Evolutionary conservation across 2,329 filamentous ascomycete genomes (phyloP).

Genomic region (Emericellopsis atlantica): DNA sequence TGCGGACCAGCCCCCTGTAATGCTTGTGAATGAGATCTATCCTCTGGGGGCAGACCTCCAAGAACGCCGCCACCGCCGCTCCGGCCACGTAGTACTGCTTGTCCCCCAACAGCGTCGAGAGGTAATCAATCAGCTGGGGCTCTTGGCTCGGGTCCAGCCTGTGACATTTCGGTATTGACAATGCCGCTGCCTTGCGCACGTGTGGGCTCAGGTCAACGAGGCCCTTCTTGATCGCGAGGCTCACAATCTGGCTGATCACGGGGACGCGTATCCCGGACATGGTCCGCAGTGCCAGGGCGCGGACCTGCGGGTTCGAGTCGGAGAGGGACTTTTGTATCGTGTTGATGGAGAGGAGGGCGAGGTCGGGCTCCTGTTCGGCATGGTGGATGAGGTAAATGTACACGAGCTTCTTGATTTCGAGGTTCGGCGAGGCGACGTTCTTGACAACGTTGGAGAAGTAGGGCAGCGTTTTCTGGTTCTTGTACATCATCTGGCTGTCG

Average conservation of each 20-base stretch:
- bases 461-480: constrained; percentile 71
- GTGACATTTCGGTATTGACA: constrained; percentile 95
- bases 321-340: constrained; percentile 97
- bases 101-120: constrained; percentile 69
- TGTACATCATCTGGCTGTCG: constrained; percentile 75
- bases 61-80: constrained; percentile 77
- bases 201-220: constrained; percentile 87
- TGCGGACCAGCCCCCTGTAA: constrained; percentile 73
- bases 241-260: constrained; percentile 95
- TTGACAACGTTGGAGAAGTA: constrained; percentile 99
- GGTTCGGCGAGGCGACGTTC: constrained; percentile 86
- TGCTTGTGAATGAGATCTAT: constrained; percentile 85
- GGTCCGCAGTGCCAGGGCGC: constrained; percentile 83
- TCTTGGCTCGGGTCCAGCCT: constrained; percentile 74
- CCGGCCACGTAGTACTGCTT: constrained; percentile 96
- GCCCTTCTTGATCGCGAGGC: constrained; percentile 88
- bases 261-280: constrained; percentile 98
- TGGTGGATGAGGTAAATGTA: constrained; percentile 97
- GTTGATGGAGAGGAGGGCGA: constrained; percentile 92
- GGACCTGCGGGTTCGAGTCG: constrained; percentile 79
- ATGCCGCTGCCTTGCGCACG: constrained; percentile 82
- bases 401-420: constrained; percentile 95
- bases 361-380: constrained; percentile 90
- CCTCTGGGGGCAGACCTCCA: constrained; percentile 79
- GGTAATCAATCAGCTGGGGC: constrained; percentile 73